Base-by-base conservation (phyloP, 495 filamentous ascomycete species). In the Chlorociboria aeruginascens region DNA sequence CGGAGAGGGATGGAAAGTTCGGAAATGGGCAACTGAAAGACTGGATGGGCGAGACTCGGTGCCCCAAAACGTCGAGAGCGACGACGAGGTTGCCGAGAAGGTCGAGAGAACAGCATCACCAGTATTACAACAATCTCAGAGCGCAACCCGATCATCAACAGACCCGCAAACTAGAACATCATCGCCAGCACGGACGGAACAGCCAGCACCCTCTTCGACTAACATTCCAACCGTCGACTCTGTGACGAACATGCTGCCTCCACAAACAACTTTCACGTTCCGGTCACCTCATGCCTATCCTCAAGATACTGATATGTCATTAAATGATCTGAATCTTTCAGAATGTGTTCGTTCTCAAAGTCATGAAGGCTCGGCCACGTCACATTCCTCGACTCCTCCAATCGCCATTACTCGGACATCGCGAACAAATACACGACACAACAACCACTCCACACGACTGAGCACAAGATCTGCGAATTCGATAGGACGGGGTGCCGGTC, bases 11-110 rank as follows among this genome's bases (percentile, higher is more conserved):
- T 86, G 80, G 79, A 72, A 67, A 52, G 76, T 96, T 25, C 72
- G 89, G 51, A 80, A 81, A 63, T 96, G 89, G 89, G 86, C 81
- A 17, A 84, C 80, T 8, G 85, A 92, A 62, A 74, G 83, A 40
- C 66, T 82, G 32, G 82, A 87, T 44, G 83, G 81, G 25, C 67
- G 72, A 39, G 57, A 60, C 20, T 49, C 56, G 7, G 47, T 53
- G 7, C 44, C 50, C 9, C 32, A 70, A 70, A 72, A 66, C 29
- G 66, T 69, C 32, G 80, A 88, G 28, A 89, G 83, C 56, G 87
- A 90, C 47, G 86, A 92, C 36, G 87, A 92, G 46, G 65, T 61
- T 25, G 69, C 70, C 6, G 75, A 83, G 42, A 56, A 62, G 30
- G 32, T 76, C 70, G 77, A 71, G 58, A 67, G 55, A 45, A 67